A percentile compares a stretch with the other conserved stretches of the same genome.
Conservation (phyloP, 2,329 filamentous ascomycete genomes). For the Colletotrichum melonis region DNA sequence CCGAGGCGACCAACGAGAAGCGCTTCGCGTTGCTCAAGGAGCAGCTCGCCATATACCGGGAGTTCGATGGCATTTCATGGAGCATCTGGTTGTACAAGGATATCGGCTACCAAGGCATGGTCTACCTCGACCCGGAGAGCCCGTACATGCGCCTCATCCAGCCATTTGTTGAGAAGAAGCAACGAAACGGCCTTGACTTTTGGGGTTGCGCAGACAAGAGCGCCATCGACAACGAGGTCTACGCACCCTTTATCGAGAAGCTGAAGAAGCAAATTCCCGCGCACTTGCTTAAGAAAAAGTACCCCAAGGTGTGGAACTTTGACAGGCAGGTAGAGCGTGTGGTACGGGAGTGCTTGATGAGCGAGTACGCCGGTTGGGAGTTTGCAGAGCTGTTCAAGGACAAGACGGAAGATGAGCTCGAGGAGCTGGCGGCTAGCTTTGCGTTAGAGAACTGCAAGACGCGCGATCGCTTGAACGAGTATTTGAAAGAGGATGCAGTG, state of each 20-base stretch:
- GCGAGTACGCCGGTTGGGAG: conserved; percentile 63
- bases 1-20: conserved; percentile 51
- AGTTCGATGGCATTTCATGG: conserved; percentile 60
- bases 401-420: conserved; percentile 62
- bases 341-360: conserved; percentile 53
- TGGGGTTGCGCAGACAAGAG: conserved; percentile 57
- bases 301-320: conserved; percentile 62
- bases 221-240: conserved; percentile 50
- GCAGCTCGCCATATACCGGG: conserved; percentile 51
- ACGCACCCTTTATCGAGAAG: conserved; percentile 51
- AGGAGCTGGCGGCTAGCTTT: conserved; percentile 63
- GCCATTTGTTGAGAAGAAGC: conserved; percentile 67
- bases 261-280: conserved; percentile 56
- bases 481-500: conserved; percentile 56
- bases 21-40: conserved; percentile 54
- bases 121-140: conserved; percentile 57
- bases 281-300: conserved; percentile 54
- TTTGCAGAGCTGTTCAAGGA: conserved; percentile 65
- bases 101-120: conserved; percentile 67
- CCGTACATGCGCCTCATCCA: conserved; percentile 62
- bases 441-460: conserved; percentile 64
- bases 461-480: conserved; percentile 62
- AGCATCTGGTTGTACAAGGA: conserved; percentile 72
- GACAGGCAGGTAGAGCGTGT: conserved; percentile 61
- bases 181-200: conserved; percentile 62